Base-by-base conservation (phyloP, 139 green algal genomes). In the Micractinium conductrix region DNA sequence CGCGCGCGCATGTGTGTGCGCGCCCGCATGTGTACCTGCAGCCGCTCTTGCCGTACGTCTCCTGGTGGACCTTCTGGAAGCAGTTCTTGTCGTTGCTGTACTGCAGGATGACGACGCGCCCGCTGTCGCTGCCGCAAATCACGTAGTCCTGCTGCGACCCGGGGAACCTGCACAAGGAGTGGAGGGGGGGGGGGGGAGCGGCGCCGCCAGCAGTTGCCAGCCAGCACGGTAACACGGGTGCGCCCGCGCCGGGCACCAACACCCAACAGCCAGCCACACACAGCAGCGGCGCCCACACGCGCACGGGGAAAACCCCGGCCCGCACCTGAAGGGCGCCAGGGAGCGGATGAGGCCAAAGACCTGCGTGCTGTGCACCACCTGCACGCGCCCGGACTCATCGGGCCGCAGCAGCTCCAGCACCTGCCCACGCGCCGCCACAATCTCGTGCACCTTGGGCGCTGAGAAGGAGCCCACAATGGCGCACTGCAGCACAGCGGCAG, bases 31-130 rank as follows among this genome's bases (percentile, higher is more conserved):
- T n/a, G n/a, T n/a, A 82, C 76, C 76, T 82, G 76, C 76, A 82
- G 28, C 97, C 97, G 38, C 92, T 96, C 85, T 97, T 96, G 65
- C 97, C 97, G 89, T 96, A 99, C 12, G 97, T 99, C 91, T 99
- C 97, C 88, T 98, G 95, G 87, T 99, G 97, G 37, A 95, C 87
- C 88, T 98, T 98, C 24, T 94, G 89, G 83, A 98, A 99, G 17
- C 58, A 33, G 75, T 94, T 96, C 75, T 94, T 96, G 4, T 96
- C 93, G 81, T 94, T 94, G 81, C 94, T 92, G 79, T 94, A 99
- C 85, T 98, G 91, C 22, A 99, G 88, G 38, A 99, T 96, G 30
- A 99, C 96, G 71, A 99, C 95, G 45, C 97, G 90, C 0, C 97
- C 97, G 1, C 91, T 96, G 85, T 99, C 97, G 21, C 94, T 97